phyloP scores from a whole-genome alignment of 1,284 basidiomycete genomes.

The Dichomitus squalens region DNA sequence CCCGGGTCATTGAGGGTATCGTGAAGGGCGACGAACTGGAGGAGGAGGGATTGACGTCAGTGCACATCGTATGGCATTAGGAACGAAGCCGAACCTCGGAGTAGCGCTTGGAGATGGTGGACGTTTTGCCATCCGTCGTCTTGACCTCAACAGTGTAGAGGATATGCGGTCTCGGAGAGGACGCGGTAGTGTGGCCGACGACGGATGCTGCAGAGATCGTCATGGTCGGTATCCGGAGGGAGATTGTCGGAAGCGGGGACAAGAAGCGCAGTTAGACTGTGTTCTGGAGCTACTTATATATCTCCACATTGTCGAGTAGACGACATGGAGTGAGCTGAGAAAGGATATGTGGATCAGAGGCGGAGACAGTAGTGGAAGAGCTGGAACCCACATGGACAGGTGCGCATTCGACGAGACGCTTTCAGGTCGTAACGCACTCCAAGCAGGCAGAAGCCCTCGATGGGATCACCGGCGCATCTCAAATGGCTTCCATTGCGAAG shows the following conservation, averaged over 20 bases:
- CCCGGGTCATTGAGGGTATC: slow-evolving; percentile 37
- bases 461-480: slow-evolving; percentile 14
- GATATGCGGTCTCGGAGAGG: slow-evolving; percentile 52
- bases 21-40: slow-evolving; percentile 51
- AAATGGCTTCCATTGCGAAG: slow-evolving; percentile 1
- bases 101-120: slow-evolving; percentile 45
- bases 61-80: neutral
- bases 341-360: slow-evolving; percentile 15
- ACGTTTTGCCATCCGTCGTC: slow-evolving; percentile 36
- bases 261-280: neutral
- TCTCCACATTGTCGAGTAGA: neutral
- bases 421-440: neutral
- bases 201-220: slow-evolving; percentile 32
- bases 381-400: slow-evolving; percentile 15
- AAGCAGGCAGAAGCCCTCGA: slow-evolving; percentile 1
- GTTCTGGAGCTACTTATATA: slow-evolving; percentile 10
- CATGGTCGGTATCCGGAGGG: slow-evolving; percentile 19
- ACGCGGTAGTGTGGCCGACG: slow-evolving; percentile 50
- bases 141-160: slow-evolving; percentile 46
- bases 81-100: slow-evolving; percentile 45
- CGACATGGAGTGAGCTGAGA: slow-evolving; percentile 14
- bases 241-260: neutral
- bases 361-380: neutral
- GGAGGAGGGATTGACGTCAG: neutral
- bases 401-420: neutral